Conservation (phyloP, 768 basidiomycete genomes). For the Boletus tylopilopsis region DNA sequence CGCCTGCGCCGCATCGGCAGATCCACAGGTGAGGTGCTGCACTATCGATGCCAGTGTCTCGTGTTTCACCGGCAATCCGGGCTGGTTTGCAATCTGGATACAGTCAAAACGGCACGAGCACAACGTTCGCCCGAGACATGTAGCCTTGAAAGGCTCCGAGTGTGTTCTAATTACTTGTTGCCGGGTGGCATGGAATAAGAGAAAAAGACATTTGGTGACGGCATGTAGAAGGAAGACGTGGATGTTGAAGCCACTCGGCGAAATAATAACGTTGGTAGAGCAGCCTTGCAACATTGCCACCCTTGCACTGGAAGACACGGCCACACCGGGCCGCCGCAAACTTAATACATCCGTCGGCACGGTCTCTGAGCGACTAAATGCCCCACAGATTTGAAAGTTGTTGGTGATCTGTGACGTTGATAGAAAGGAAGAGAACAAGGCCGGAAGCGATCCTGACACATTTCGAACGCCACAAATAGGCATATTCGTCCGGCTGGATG, state of each 20-base stretch:
- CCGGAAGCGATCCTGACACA: conserved; percentile 19
- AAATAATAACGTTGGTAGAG: too few relatives aligned
- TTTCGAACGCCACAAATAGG: conserved; percentile 7
- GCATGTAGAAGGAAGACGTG: background rate
- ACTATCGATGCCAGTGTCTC: background rate
- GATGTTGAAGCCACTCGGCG: background rate
- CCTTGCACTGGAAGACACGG: conserved; percentile 8
- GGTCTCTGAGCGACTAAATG: background rate
- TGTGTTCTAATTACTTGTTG: background rate
- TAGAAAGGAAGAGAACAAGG: background rate
- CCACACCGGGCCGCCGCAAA: conserved; percentile 2
- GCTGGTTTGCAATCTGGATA: background rate
- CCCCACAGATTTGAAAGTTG: too few relatives aligned
- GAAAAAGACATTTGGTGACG: background rate
- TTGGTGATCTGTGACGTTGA: conserved; percentile 1
- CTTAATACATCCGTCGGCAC: too few relatives aligned
- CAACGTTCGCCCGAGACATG: background rate
- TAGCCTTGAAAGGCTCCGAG: background rate
- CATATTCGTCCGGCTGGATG: conserved; percentile 13
- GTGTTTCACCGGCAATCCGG: background rate
- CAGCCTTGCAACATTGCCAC: conserved; percentile 2
- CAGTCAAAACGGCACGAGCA: background rate
- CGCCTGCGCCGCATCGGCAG: background rate
- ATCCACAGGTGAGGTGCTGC: background rate
- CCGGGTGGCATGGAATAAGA: background rate